These are phyloP conservation scores for Phyllosticta citribraziliensis DNA, from an alignment of 2,329 filamentous ascomycete genomes.

Conservation along the genomic window DNA sequence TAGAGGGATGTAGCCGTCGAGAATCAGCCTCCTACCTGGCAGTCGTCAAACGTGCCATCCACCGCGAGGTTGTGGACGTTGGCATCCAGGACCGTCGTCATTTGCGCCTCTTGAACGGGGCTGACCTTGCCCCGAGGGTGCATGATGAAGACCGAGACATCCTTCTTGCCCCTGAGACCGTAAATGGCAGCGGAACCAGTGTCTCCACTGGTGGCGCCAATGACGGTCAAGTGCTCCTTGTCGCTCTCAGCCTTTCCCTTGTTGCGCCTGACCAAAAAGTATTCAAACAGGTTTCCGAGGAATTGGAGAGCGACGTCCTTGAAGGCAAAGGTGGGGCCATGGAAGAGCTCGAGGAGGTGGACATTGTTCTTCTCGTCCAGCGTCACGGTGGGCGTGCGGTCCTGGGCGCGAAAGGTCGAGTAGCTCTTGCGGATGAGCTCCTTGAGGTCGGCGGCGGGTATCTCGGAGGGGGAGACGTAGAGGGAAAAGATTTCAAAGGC, in stretches of 20 bases:
- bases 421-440: slow-evolving; percentile 79
- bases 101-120: slow-evolving; percentile 89
- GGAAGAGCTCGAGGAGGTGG: slow-evolving; percentile 87
- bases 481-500: slow-evolving; percentile 78
- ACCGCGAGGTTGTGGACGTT: slow-evolving; percentile 93
- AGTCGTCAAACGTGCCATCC: slow-evolving; percentile 89
- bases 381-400: slow-evolving; percentile 71
- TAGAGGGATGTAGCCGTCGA: slow-evolving; percentile 11
- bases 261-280: slow-evolving; percentile 69
- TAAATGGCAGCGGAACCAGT: slow-evolving; percentile 96
- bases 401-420: slow-evolving; percentile 70
- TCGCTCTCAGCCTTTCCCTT: slow-evolving; percentile 60
- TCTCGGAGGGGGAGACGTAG: slow-evolving; percentile 77
- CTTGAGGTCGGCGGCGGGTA: slow-evolving; percentile 69
- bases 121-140: slow-evolving; percentile 85
- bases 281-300: slow-evolving; percentile 91
- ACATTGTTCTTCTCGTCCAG: slow-evolving; percentile 63
- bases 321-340: slow-evolving; percentile 91
- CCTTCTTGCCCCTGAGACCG: slow-evolving; percentile 87
- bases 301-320: slow-evolving; percentile 89
- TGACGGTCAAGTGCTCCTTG: slow-evolving; percentile 31
- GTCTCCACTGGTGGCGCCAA: slow-evolving; percentile 35
- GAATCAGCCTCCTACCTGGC: slow-evolving; percentile 50
- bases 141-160: slow-evolving; percentile 92
- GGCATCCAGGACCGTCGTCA: slow-evolving; percentile 83